Evolutionary conservation across 371 early-diverging fungal species (phyloP).

Genomic region (Mortierella sp.): DNA sequence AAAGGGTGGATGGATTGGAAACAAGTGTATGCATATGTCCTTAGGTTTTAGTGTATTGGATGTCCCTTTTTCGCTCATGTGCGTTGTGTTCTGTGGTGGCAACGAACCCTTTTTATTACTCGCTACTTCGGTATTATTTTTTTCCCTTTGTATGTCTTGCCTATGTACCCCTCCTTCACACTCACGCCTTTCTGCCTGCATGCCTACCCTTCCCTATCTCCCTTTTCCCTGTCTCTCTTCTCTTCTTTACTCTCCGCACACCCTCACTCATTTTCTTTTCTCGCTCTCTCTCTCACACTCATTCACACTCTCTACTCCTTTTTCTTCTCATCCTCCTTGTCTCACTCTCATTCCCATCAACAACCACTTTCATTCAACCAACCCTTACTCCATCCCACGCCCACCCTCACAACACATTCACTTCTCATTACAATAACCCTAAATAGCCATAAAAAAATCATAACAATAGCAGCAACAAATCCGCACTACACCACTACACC

Average conservation of each 20-base stretch:
- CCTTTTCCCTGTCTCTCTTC: background rate
- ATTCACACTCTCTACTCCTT: background rate
- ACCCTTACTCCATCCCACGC: background rate
- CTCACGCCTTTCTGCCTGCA: background rate
- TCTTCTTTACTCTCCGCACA: slow-evolving; percentile 8
- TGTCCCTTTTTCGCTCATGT: no score
- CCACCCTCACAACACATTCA: background rate
- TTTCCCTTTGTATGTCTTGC: no score
- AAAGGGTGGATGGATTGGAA: no score
- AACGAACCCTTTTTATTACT: no score
- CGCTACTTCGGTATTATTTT: no score
- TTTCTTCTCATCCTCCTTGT: background rate
- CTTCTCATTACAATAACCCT: background rate
- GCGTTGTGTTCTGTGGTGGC: no score
- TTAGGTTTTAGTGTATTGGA: no score
- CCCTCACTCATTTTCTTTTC: background rate
- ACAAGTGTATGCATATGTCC: no score
- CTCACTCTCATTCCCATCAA: background rate
- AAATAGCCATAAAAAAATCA: background rate
- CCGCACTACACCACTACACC: background rate
- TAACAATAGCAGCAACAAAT: no score
- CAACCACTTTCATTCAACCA: background rate
- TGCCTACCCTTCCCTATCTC: background rate
- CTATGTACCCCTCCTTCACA: no score
- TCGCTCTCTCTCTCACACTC: no score